These are phyloP conservation scores for Zymoseptoria brevis DNA, from an alignment of 2,329 filamentous ascomycete genomes.

Conservation along the genomic window DNA sequence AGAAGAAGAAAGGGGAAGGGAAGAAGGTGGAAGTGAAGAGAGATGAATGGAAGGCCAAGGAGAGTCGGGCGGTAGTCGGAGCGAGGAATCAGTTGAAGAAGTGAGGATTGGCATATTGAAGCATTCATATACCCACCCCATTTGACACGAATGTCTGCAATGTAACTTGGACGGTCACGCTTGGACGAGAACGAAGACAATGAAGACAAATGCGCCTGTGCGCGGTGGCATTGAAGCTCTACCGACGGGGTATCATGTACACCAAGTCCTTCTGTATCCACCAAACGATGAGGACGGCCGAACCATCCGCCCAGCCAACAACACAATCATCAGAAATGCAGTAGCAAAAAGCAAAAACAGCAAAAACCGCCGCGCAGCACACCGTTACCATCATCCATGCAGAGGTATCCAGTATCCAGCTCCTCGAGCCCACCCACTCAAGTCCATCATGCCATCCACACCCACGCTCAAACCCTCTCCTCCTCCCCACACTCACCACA, in stretches of 20 bases:
- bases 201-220: neutral
- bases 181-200: neutral
- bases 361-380: neutral
- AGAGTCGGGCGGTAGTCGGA: slow-evolving; percentile 37
- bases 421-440: neutral
- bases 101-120: neutral
- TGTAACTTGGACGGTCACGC: no score
- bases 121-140: no score
- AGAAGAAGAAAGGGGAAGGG: slow-evolving; percentile 32
- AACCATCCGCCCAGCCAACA: neutral
- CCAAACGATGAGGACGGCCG: slow-evolving; percentile 1
- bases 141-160: no score
- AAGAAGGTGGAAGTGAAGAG: slow-evolving; percentile 30
- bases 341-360: neutral
- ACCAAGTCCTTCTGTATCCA: neutral
- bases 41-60: slow-evolving; percentile 36
- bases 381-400: neutral
- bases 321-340: neutral
- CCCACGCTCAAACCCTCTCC: neutral
- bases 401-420: slow-evolving; percentile 1
- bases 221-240: neutral
- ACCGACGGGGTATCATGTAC: neutral
- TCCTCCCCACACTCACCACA: neutral
- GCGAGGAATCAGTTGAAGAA: slow-evolving; percentile 22
- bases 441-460: neutral